Percentiles rank a stretch among this genome's conserved stretches.
These are phyloP conservation scores for Wallacemonas sp. DNA, from an alignment of 208 protist species.

Conservation along the genomic window DNA sequence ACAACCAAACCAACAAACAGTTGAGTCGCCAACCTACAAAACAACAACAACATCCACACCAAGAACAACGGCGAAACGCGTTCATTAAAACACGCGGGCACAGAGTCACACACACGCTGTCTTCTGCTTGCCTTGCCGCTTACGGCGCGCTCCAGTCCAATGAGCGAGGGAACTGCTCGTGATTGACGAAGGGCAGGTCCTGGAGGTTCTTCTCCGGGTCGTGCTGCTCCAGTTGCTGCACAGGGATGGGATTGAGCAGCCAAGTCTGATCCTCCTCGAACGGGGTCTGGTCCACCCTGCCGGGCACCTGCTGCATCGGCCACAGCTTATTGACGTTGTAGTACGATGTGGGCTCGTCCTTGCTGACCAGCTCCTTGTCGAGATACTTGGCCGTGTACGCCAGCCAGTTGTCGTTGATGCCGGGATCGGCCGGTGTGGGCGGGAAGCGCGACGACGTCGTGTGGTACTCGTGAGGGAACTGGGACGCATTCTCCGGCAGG, in stretches of 20 bases:
- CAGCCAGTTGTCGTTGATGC: constrained; percentile 67
- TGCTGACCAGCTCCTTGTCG: constrained; percentile 72
- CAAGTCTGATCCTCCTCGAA: constrained; percentile 93
- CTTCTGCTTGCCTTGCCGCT: background rate
- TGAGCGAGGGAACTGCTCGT: constrained; percentile 89
- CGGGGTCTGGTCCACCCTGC: constrained; percentile 84
- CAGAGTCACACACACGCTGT: background rate
- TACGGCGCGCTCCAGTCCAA: constrained; percentile 88
- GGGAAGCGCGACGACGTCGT: constrained; percentile 78
- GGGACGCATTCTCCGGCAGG: constrained; percentile 63
- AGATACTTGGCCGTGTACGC: constrained; percentile 84
- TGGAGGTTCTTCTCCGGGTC: constrained; percentile 86
- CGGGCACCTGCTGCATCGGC: constrained; percentile 88
- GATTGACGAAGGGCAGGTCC: constrained; percentile 87
- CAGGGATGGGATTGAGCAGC: constrained; percentile 83
- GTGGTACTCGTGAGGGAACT: constrained; percentile 89
- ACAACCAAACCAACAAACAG: too few relatives aligned
- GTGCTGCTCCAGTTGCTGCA: constrained; percentile 85
- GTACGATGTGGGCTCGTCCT: constrained; percentile 53
- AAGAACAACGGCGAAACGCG: too few relatives aligned
- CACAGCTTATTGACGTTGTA: constrained; percentile 90
- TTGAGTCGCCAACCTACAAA: too few relatives aligned
- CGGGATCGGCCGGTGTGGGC: constrained; percentile 49
- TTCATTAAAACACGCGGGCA: too few relatives aligned
- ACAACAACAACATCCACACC: too few relatives aligned